These are phyloP conservation scores for Sugiyamaella floridensis DNA, from an alignment of 805 yeast genomes.

Conservation along the genomic window DNA sequence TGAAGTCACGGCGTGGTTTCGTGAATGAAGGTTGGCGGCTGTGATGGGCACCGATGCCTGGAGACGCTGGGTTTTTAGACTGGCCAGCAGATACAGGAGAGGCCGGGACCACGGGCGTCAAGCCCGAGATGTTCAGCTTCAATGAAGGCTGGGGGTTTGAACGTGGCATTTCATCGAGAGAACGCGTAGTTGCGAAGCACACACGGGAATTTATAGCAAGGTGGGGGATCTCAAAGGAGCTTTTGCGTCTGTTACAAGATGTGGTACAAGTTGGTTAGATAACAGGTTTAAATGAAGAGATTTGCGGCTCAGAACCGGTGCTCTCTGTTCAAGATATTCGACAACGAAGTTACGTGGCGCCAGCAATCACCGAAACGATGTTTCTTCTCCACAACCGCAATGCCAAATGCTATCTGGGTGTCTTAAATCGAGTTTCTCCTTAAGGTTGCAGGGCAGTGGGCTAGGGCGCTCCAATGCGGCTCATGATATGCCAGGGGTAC, in stretches of 20 bases:
- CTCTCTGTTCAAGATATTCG: too few species aligned
- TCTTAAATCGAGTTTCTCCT: not conserved
- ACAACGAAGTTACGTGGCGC: too few species aligned
- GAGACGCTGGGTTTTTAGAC: not conserved
- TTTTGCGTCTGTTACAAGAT: too few species aligned
- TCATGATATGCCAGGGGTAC: not conserved
- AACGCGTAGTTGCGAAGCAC: not conserved
- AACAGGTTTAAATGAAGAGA: too few species aligned
- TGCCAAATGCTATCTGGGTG: not conserved
- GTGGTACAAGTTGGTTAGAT: too few species aligned
- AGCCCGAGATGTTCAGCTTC: not conserved
- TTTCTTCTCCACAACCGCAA: not conserved
- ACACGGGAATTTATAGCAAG: too few species aligned
- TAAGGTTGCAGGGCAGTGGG: not conserved
- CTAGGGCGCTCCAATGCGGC: not conserved
- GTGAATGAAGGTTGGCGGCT: not conserved
- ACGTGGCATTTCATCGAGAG: not conserved
- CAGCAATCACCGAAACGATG: too few species aligned
- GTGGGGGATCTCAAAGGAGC: too few species aligned
- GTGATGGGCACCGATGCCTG: not conserved
- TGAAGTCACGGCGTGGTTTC: not conserved
- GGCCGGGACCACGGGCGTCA: not conserved
- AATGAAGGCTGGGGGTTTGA: not conserved
- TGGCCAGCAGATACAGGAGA: not conserved
- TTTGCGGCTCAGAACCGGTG: too few species aligned